These are phyloP conservation scores for Hymenoscyphus occultus DNA, from an alignment of 2,329 filamentous ascomycete species.

Conservation along the genomic window DNA sequence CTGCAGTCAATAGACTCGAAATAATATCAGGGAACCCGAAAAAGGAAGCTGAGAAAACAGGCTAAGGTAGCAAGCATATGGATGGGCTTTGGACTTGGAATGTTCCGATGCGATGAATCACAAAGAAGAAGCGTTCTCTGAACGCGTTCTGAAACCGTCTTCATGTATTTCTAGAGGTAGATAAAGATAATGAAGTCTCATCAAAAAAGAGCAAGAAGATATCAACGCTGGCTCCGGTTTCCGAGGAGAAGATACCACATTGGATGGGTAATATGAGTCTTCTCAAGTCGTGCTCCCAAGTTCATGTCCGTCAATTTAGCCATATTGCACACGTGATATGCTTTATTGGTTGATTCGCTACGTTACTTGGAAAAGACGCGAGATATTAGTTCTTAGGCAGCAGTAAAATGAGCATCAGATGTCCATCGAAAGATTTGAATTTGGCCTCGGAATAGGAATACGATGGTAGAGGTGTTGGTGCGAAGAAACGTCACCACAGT, in stretches of 20 bases:
- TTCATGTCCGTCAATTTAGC: conserved; percentile 2
- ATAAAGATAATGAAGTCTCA: neutral
- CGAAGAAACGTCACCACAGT: neutral
- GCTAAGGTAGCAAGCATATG: conserved; percentile 13
- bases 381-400: neutral
- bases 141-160: neutral
- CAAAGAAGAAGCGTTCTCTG: neutral
- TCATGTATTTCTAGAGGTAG: neutral
- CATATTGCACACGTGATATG: conserved; percentile 9
- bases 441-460: neutral
- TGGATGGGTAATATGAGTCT: conserved; percentile 4
- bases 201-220: neutral
- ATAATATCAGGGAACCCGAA: neutral
- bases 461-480: neutral
- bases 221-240: neutral
- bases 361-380: neutral
- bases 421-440: neutral
- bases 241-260: neutral
- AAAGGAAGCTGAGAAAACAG: conserved; percentile 8
- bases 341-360: neutral
- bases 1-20: conserved; percentile 6
- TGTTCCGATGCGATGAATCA: neutral
- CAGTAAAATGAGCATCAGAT: too few species aligned
- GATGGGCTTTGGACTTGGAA: conserved; percentile 7
- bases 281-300: neutral